Conservation (phyloP, 176 grass and related monocot species). For the Carex pumila region DNA sequence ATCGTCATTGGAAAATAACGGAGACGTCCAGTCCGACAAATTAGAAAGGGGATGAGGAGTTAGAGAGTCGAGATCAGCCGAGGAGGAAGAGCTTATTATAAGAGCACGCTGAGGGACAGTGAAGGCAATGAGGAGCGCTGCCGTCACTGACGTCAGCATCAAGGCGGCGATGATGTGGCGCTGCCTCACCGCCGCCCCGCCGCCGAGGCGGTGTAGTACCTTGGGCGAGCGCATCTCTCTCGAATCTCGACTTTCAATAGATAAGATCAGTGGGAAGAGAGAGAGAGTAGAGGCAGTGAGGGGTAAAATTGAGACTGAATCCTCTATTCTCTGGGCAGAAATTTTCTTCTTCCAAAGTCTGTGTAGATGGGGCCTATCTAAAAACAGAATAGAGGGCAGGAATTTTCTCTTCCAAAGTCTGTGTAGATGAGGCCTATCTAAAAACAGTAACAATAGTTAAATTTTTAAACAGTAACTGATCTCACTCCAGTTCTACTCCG, state of each 20-base stretch:
- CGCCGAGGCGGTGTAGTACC: constrained; percentile 20
- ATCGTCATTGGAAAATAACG: not conserved
- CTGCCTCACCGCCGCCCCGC: constrained; percentile 22
- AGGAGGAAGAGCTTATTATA: too few relatives aligned
- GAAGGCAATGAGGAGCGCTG: constrained; percentile 26
- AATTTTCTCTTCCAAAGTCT: too few relatives aligned
- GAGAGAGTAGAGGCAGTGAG: not conserved
- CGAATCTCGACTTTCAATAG: not conserved
- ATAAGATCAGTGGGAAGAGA: not conserved
- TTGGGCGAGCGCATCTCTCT: constrained; percentile 28
- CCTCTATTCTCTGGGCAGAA: too few relatives aligned
- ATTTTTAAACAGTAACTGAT: too few relatives aligned
- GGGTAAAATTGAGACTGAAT: not conserved
- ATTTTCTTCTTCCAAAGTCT: too few relatives aligned
- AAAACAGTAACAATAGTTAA: too few relatives aligned
- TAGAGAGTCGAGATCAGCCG: not conserved
- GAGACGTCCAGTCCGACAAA: constrained; percentile 11
- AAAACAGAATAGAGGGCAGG: too few relatives aligned
- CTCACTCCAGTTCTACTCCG: too few relatives aligned
- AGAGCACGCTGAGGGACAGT: not conserved
- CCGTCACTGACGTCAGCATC: constrained; percentile 13
- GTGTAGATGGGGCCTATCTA: too few relatives aligned
- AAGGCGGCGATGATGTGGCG: constrained; percentile 20
- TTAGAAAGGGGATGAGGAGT: not conserved
- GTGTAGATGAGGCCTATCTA: too few relatives aligned